Evolutionary conservation across 2,329 filamentous ascomycete species (phyloP).

Genomic region (Neoscytalidium dimidiatum): DNA sequence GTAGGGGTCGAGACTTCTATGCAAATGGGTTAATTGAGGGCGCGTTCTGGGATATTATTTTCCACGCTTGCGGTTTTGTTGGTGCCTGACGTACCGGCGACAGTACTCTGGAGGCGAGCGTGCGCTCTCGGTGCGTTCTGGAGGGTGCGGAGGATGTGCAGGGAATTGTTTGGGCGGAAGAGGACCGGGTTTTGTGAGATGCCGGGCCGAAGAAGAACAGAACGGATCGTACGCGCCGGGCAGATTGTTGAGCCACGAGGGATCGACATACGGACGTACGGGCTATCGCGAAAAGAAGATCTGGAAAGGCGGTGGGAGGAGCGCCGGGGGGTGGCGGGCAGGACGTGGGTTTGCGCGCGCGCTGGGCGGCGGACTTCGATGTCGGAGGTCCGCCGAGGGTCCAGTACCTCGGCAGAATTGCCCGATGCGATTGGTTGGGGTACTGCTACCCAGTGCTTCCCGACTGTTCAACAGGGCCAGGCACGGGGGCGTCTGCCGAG

Average conservation of each 20-base stretch:
- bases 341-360: background rate
- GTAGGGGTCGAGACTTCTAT: background rate
- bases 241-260: background rate
- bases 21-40: background rate
- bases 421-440: background rate
- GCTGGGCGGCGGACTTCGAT: background rate
- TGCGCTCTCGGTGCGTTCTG: background rate
- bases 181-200: background rate
- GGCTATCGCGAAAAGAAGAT: background rate
- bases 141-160: background rate
- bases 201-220: background rate
- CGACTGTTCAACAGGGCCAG: background rate
- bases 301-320: slow-evolving; percentile 3
- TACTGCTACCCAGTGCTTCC: background rate
- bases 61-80: too few relatives aligned
- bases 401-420: slow-evolving; percentile 1
- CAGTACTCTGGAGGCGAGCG: slow-evolving; percentile 2
- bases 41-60: background rate
- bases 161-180: background rate
- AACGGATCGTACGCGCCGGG: background rate
- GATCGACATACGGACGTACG: slow-evolving; percentile 11
- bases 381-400: slow-evolving; percentile 2
- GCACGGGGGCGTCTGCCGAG: too few relatives aligned
- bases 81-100: background rate
- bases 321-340: background rate